Conservation (phyloP, 1,284 basidiomycete species). For the Tilletiaria anomala region DNA sequence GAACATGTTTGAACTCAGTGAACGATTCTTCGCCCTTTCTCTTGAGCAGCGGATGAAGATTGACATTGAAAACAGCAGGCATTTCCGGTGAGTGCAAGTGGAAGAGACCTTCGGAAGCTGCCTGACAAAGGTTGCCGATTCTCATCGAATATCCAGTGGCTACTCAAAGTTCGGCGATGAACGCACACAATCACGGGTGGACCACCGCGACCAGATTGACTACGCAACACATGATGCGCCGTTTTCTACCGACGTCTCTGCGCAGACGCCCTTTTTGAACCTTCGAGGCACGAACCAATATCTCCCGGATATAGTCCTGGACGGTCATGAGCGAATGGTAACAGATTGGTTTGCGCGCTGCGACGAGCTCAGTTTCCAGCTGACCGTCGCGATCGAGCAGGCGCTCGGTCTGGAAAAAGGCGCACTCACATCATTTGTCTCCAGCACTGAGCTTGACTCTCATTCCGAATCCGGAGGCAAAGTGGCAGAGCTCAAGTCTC, state of each 20-base stretch:
- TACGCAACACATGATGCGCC: slow-evolving; percentile 2
- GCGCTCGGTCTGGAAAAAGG: slow-evolving; percentile 11
- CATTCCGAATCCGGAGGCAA: not conserved
- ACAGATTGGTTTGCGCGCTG: slow-evolving; percentile 14
- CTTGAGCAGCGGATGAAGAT: slow-evolving; percentile 9
- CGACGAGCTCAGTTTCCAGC: slow-evolving; percentile 7
- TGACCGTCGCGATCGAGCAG: slow-evolving; percentile 21
- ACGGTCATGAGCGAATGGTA: slow-evolving; percentile 5
- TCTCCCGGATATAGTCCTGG: slow-evolving; percentile 7
- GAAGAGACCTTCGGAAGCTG: too few relatives aligned
- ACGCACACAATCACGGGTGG: slow-evolving; percentile 10
- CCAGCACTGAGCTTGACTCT: not conserved
- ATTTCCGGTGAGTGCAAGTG: too few relatives aligned
- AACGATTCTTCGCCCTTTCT: slow-evolving; percentile 14
- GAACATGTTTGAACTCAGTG: slow-evolving; percentile 11
- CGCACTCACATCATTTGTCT: too few relatives aligned
- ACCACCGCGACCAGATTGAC: slow-evolving; percentile 23
- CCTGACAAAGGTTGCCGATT: too few relatives aligned
- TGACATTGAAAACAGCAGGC: slow-evolving; percentile 14
- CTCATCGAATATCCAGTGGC: too few relatives aligned
- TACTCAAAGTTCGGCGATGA: slow-evolving; percentile 27
- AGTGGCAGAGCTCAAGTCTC: not conserved
- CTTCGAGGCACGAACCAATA: slow-evolving; percentile 28
- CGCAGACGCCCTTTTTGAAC: slow-evolving; percentile 12
- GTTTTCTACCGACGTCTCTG: not conserved